A percentile compares a stretch with the other conserved stretches of the same genome.
phyloP scores from a whole-genome alignment of 208 protist genomes.

The Vickermania spadyakhi region DNA sequence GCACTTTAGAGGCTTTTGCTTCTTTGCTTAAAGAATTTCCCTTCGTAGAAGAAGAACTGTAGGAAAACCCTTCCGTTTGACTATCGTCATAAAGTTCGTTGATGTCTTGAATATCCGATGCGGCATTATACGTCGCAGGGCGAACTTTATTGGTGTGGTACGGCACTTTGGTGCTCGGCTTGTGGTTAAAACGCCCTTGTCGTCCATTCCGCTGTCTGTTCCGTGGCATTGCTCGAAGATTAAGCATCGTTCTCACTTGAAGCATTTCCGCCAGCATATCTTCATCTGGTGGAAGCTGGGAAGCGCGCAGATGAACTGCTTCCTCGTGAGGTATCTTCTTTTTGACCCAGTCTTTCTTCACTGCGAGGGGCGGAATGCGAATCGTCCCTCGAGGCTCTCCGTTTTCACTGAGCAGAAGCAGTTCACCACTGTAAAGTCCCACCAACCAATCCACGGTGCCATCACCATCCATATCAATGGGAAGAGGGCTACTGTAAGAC shows the following conservation, averaged over 20 bases:
- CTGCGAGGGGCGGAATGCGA: slow-evolving; percentile 58
- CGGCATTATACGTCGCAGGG: not conserved
- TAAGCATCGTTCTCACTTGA: not conserved
- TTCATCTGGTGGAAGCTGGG: not conserved
- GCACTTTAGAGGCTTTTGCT: slow-evolving; percentile 52
- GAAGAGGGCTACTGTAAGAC: slow-evolving; percentile 71
- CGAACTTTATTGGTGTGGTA: not conserved
- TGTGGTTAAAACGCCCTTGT: not conserved
- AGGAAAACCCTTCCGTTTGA: slow-evolving; percentile 6
- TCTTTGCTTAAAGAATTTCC: slow-evolving; percentile 52
- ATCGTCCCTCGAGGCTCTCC: slow-evolving; percentile 44
- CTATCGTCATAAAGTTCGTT: slow-evolving; percentile 5
- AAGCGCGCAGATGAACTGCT: not conserved
- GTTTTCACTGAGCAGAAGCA: slow-evolving; percentile 65
- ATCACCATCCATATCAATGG: slow-evolving; percentile 80
- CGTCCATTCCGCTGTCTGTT: not conserved
- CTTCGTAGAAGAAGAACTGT: slow-evolving; percentile 19
- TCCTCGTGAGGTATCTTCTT: slow-evolving; percentile 10
- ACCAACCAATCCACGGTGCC: slow-evolving; percentile 78
- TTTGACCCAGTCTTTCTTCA: slow-evolving; percentile 76
- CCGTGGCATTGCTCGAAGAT: not conserved
- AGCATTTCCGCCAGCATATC: slow-evolving; percentile 12
- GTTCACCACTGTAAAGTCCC: slow-evolving; percentile 74
- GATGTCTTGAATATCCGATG: slow-evolving; percentile 7
- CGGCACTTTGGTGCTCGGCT: not conserved